Evolutionary conservation across 2,329 filamentous ascomycete species (phyloP).

Genomic region (Cephalotrichum gorgonifer): DNA sequence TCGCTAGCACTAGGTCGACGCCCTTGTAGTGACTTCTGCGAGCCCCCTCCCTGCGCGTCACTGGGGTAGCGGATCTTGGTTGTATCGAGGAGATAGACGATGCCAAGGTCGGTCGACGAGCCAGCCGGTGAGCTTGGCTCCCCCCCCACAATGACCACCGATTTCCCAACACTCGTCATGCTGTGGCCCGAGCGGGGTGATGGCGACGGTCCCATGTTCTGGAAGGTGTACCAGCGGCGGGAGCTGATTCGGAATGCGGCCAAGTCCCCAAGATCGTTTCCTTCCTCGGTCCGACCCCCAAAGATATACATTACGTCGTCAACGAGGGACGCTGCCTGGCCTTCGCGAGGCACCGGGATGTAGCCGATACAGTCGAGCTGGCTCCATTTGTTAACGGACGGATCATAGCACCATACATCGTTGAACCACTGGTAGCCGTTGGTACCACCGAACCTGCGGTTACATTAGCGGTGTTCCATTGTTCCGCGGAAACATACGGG

Average conservation of each 20-base stretch:
- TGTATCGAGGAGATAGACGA: constrained; percentile 89
- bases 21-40: constrained; percentile 27
- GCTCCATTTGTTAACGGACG: constrained; percentile 69
- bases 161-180: constrained; percentile 92
- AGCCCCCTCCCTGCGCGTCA: constrained; percentile 41
- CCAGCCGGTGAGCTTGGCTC: constrained; percentile 83
- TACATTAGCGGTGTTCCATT: neutral
- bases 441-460: constrained; percentile 79
- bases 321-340: constrained; percentile 85
- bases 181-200: constrained; percentile 91
- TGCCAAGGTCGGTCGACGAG: constrained; percentile 72
- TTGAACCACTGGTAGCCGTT: constrained; percentile 98
- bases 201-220: constrained; percentile 96
- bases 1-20: constrained; percentile 33
- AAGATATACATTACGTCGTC: constrained; percentile 99
- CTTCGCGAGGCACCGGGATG: constrained; percentile 86
- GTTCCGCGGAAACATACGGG: neutral
- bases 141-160: constrained; percentile 83
- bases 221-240: constrained; percentile 95
- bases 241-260: constrained; percentile 69
- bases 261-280: constrained; percentile 82
- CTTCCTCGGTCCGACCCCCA: constrained; percentile 89
- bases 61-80: constrained; percentile 94
- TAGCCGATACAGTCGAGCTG: constrained; percentile 95
- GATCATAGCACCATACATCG: constrained; percentile 95